Evolutionary conservation across 805 yeast species (phyloP).

Genomic region (Myxozyma nipponensis): DNA sequence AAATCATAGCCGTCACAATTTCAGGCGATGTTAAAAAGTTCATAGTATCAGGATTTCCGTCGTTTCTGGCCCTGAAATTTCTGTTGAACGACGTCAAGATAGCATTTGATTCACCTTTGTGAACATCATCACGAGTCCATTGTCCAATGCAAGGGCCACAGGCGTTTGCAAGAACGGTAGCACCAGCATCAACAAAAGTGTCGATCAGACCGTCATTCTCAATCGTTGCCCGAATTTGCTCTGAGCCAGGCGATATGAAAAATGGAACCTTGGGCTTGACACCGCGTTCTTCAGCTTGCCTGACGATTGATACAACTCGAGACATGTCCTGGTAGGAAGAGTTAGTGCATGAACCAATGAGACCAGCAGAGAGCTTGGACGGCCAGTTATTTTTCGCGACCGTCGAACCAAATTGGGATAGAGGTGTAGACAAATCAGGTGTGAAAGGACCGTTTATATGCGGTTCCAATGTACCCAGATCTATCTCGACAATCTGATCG

Average conservation of each 20-base stretch:
- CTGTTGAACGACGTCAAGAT: constrained; percentile 97
- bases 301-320: constrained; percentile 88
- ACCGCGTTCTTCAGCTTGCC: constrained; percentile 87
- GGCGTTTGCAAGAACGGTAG: constrained; percentile 92
- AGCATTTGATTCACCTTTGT: constrained; percentile 83
- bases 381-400: constrained; percentile 92
- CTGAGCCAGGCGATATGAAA: constrained; percentile 97
- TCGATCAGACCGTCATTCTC: constrained; percentile 91
- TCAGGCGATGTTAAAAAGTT: constrained; percentile 96
- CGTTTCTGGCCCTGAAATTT: constrained; percentile 96
- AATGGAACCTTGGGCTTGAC: constrained; percentile 86
- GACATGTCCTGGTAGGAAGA: constrained; percentile 98
- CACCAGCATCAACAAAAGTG: constrained; percentile 88
- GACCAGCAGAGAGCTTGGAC: constrained; percentile 82
- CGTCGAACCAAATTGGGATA: constrained; percentile 78
- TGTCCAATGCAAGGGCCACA: constrained; percentile 99
- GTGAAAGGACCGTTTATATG: constrained; percentile 98
- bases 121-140: constrained; percentile 91
- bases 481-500: constrained; percentile 88
- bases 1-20: constrained; percentile 90
- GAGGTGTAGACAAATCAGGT: constrained; percentile 95
- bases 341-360: constrained; percentile 98
- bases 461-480: constrained; percentile 86
- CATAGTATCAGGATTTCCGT: constrained; percentile 96
- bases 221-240: constrained; percentile 96